Evolutionary conservation across 2,329 filamentous ascomycete genomes (phyloP).

Genomic region (Fusarium siculi): DNA sequence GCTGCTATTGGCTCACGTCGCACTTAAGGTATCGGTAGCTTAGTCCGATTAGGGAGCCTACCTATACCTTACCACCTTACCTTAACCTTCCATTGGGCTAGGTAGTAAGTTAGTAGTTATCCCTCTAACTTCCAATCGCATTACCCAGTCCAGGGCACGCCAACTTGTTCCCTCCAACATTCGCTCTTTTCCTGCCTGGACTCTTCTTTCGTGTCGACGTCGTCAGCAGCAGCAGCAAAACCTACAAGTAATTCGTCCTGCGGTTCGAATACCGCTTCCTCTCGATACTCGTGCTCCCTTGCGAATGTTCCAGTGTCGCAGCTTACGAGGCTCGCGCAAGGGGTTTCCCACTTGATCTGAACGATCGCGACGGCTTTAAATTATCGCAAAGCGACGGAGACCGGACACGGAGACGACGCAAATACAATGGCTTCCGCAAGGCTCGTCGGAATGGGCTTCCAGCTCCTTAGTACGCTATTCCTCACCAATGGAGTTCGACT

Average conservation of each 20-base stretch:
- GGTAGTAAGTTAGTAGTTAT: background rate
- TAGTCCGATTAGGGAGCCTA: background rate
- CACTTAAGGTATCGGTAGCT: background rate
- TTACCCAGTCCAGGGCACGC: constrained; percentile 7
- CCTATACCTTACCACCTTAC: background rate
- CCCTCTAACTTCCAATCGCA: constrained; percentile 19
- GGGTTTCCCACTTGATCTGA: constrained; percentile 33
- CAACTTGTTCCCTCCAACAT: constrained; percentile 6
- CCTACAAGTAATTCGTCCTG: background rate
- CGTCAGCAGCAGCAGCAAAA: background rate
- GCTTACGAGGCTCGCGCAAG: constrained; percentile 43
- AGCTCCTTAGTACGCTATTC: constrained; percentile 46
- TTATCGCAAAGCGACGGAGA: background rate
- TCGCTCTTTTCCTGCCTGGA: constrained; percentile 17
- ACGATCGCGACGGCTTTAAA: constrained; percentile 13
- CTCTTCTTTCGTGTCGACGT: background rate
- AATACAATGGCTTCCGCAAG: constrained; percentile 39
- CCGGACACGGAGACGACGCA: background rate
- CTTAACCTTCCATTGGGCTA: background rate
- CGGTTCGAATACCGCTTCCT: background rate
- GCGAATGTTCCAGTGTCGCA: constrained; percentile 40
- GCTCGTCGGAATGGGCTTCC: constrained; percentile 46
- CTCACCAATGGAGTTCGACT: background rate
- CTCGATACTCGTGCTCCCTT: background rate
- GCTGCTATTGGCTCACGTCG: background rate